Base-by-base conservation (phyloP, 1,284 basidiomycete species). In the Ceratorhiza oryzae-sativae region DNA sequence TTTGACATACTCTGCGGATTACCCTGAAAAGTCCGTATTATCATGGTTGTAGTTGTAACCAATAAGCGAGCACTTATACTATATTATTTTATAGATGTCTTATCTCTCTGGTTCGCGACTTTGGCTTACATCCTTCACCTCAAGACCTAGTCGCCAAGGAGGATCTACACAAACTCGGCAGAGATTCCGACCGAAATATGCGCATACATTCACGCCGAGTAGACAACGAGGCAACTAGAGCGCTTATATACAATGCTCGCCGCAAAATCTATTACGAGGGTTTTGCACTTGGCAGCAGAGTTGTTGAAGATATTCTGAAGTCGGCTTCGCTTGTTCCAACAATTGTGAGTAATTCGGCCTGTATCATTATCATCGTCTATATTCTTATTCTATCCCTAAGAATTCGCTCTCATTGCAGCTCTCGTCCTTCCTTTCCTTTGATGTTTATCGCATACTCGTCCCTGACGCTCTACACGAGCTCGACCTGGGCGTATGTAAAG, bases 1-100 rank as follows among this genome's bases (percentile, higher is more conserved):
- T 10, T 78, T 81, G n/a, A 79, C 76, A 1, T 80, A 82, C 72
- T 76, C 79, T 1, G 78, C 78, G 76, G 79, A 77, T 71, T 82
- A 82, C 51, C 79, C 78, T 0, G 80, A 82, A 46, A 81, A 81
- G 80, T 81, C 65, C 56, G 75, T 76, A 1, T 20, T 6, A 30
- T 34, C 12, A 15, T 12, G 30, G 8, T 53, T 53, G 1, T 36
- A 41, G 20, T 36, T 5, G 5, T 36, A 36, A 39, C 5, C 41
- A 30, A n/a, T 48, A 48, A 48, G 36, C 6, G 8, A 39, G 12
- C 13, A n/a, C 9, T 10, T 48, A 48, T 15, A 10, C 20, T 48
- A 13, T 6, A 39, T 13, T 13, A 6, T 48, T n/a, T n/a, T 36
- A 39, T 41, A 61, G 59, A 42, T 13, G 27, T 3, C 59, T 42